phyloP scores from a whole-genome alignment of 257 asterid genomes.

The Rubia yunnanensis region DNA sequence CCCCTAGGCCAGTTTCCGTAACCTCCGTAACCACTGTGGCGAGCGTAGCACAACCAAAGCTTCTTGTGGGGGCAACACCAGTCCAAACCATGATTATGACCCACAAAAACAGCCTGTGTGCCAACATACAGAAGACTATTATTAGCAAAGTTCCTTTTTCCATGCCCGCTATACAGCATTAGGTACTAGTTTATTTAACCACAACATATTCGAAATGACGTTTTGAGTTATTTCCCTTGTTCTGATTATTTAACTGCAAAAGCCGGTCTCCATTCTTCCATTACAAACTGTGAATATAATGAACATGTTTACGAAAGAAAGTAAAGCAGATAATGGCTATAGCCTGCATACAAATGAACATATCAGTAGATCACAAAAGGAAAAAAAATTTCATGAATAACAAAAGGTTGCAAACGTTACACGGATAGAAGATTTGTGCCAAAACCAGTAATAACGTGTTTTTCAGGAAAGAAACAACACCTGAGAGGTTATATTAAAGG shows the following conservation, averaged over 20 bases:
- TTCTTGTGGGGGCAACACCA: constrained; percentile 87
- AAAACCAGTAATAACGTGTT: not conserved
- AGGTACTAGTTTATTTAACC: not conserved
- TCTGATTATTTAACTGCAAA: not conserved
- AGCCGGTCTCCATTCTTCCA: not conserved
- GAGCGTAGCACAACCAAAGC: constrained; percentile 85
- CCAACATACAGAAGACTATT: constrained; percentile 2
- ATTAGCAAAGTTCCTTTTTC: not conserved
- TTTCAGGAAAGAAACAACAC: not conserved
- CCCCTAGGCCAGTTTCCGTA: constrained; percentile 84
- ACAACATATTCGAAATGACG: not conserved
- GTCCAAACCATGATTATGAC: constrained; percentile 90
- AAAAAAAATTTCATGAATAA: not conserved
- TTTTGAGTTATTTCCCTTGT: not conserved
- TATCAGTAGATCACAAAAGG: not conserved
- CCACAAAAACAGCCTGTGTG: constrained; percentile 82
- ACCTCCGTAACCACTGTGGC: constrained; percentile 90
- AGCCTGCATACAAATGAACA: too few relatives aligned
- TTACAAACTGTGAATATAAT: not conserved
- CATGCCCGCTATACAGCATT: not conserved
- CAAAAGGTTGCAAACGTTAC: not conserved
- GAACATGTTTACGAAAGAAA: not conserved
- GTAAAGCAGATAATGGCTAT: not conserved
- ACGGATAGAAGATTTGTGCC: not conserved
- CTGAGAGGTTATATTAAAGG: not conserved